phyloP scores from a whole-genome alignment of 192 early-diverging fungal genomes.

The Rhizoclosmatium globosum region DNA sequence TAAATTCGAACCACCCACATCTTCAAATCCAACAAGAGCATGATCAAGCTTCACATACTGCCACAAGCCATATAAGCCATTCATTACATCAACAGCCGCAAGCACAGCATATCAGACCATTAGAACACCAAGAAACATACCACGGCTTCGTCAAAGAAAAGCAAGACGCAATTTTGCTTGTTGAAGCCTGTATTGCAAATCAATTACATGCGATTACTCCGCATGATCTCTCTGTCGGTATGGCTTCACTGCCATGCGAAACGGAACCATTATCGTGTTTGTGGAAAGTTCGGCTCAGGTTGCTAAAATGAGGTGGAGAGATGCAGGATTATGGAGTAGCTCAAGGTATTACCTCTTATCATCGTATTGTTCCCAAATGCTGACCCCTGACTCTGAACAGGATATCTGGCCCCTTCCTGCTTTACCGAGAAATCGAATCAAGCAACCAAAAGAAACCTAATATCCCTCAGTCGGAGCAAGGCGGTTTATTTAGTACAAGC shows the following conservation, averaged over 20 bases:
- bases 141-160: slow-evolving; percentile 11
- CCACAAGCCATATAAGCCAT: background rate
- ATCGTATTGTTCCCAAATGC: background rate
- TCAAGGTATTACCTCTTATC: background rate
- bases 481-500: slow-evolving; percentile 2
- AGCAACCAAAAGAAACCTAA: background rate
- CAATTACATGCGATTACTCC: background rate
- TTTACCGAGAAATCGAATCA: slow-evolving; percentile 18
- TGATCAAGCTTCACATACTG: no score
- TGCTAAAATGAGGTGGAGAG: background rate
- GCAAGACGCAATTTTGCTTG: slow-evolving; percentile 1
- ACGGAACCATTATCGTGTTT: slow-evolving; percentile 17
- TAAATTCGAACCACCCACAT: no score
- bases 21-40: no score
- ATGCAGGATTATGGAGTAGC: background rate
- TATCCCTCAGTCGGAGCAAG: background rate
- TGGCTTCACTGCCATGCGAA: background rate
- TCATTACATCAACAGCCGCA: background rate
- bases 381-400: background rate
- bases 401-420: slow-evolving; percentile 14
- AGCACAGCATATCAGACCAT: background rate
- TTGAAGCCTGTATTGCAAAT: slow-evolving; percentile 17
- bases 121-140: background rate
- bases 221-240: background rate
- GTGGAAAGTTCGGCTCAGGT: background rate